These are phyloP conservation scores for Arthrobotrys megalospora DNA, from an alignment of 2,329 filamentous ascomycete species.

Conservation along the genomic window DNA sequence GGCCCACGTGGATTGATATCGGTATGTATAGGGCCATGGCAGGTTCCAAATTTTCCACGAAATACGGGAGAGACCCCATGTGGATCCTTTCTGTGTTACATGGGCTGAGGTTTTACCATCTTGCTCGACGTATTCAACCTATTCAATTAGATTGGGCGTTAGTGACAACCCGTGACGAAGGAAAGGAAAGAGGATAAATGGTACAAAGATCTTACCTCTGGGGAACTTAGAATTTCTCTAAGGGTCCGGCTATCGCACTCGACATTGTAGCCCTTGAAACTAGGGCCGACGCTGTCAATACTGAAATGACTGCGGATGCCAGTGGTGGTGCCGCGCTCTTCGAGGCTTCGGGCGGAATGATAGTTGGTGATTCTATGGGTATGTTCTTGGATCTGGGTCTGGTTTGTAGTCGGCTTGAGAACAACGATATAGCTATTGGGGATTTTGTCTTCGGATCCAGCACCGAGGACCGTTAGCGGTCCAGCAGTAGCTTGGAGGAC, in stretches of 20 bases:
- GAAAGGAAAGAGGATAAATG: background rate
- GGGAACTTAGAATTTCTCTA: slow-evolving; percentile 30
- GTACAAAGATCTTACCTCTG: slow-evolving; percentile 24
- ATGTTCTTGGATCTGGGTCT: slow-evolving; percentile 65
- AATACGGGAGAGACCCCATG: slow-evolving; percentile 72
- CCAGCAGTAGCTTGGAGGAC: slow-evolving; percentile 30
- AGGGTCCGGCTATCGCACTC: slow-evolving; percentile 31
- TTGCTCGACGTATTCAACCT: slow-evolving; percentile 47
- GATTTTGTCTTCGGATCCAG: slow-evolving; percentile 68
- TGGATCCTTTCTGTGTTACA: slow-evolving; percentile 50
- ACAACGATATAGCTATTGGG: slow-evolving; percentile 77
- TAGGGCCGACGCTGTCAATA: slow-evolving; percentile 14
- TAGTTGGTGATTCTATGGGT: slow-evolving; percentile 25
- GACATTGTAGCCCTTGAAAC: slow-evolving; percentile 34
- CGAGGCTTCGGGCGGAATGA: slow-evolving; percentile 2
- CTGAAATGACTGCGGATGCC: slow-evolving; percentile 21
- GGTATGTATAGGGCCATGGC: slow-evolving; percentile 65
- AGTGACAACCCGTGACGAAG: background rate
- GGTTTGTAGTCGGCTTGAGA: slow-evolving; percentile 69
- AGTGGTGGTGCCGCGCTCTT: slow-evolving; percentile 10
- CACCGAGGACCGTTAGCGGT: slow-evolving; percentile 10
- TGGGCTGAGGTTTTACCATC: background rate
- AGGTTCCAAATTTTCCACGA: slow-evolving; percentile 68
- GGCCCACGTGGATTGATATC: slow-evolving; percentile 62
- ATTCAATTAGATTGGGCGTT: background rate